Evolutionary conservation across 176 grass and related monocot genomes (phyloP).

Genomic region (Carex parvula): DNA sequence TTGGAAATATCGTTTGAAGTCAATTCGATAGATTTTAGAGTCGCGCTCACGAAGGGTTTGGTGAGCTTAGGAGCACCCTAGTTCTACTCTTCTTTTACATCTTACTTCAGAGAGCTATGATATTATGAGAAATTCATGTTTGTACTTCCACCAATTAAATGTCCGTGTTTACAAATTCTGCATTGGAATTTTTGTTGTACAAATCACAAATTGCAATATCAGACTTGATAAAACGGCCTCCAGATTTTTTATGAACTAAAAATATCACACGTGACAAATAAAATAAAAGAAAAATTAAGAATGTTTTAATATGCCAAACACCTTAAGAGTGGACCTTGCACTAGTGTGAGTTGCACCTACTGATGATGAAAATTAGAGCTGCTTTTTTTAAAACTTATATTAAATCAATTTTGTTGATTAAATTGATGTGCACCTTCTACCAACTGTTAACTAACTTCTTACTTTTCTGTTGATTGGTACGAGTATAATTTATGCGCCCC

Average conservation of each 20-base stretch:
- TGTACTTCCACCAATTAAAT: not conserved
- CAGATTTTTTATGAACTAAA: not conserved
- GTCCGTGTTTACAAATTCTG: not conserved
- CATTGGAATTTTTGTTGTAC: not conserved
- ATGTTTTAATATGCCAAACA: not conserved
- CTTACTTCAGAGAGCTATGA: not conserved
- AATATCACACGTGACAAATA: not conserved
- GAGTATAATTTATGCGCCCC: not conserved
- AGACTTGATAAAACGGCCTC: not conserved
- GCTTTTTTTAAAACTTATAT: not conserved
- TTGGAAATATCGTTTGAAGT: too few relatives aligned
- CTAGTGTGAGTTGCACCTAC: not conserved
- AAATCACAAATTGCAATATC: not conserved
- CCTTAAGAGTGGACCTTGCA: not conserved
- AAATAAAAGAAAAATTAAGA: not conserved
- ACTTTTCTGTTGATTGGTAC: not conserved
- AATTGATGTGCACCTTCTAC: slow-evolving; percentile 5
- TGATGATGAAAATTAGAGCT: slow-evolving; percentile 13
- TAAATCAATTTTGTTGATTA: not conserved
- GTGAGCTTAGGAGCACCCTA: too few relatives aligned
- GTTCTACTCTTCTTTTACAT: too few relatives aligned
- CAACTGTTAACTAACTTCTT: slow-evolving; percentile 18
- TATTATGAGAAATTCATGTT: not conserved
- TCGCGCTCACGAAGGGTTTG: too few relatives aligned
- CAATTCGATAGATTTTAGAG: too few relatives aligned